phyloP scores from a whole-genome alignment of 306 rosid genomes.

The Abrus precatorius region DNA sequence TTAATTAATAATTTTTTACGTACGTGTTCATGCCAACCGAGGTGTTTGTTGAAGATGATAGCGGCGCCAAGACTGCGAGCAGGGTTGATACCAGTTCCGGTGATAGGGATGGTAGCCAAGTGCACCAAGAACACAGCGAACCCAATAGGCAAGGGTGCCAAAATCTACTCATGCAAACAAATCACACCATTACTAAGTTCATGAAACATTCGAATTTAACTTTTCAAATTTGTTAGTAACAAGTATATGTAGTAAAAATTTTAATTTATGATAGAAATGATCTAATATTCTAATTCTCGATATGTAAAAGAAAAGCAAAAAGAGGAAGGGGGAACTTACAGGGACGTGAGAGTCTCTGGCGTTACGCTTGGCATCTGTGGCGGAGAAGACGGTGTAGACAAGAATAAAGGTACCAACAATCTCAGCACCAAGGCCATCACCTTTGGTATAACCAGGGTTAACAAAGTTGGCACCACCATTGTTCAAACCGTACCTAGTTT shows the following conservation, averaged over 20 bases:
- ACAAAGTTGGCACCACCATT: conserved; percentile 57
- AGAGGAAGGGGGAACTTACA: conserved; percentile 40
- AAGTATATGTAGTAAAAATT: no score
- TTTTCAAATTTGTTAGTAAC: no score
- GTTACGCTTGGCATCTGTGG: conserved; percentile 67
- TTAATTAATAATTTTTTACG: neutral
- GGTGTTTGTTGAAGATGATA: conserved; percentile 61
- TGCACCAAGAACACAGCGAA: conserved; percentile 67
- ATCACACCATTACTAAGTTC: neutral
- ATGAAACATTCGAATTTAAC: no score
- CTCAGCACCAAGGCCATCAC: conserved; percentile 66
- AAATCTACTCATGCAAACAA: conserved; percentile 43
- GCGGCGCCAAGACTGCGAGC: conserved; percentile 69
- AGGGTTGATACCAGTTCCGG: conserved; percentile 68
- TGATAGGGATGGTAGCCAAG: conserved; percentile 66
- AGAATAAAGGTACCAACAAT: conserved; percentile 64
- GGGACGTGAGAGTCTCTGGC: conserved; percentile 70
- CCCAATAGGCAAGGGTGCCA: conserved; percentile 67
- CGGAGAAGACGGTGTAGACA: conserved; percentile 68
- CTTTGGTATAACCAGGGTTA: conserved; percentile 58
- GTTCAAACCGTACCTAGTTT: neutral
- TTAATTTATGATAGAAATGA: no score
- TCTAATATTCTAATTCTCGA: no score
- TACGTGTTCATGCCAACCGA: conserved; percentile 65
- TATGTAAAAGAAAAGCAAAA: neutral